These are phyloP conservation scores for Scytalidium lignicola DNA, from an alignment of 2,329 filamentous ascomycete species.

Conservation along the genomic window DNA sequence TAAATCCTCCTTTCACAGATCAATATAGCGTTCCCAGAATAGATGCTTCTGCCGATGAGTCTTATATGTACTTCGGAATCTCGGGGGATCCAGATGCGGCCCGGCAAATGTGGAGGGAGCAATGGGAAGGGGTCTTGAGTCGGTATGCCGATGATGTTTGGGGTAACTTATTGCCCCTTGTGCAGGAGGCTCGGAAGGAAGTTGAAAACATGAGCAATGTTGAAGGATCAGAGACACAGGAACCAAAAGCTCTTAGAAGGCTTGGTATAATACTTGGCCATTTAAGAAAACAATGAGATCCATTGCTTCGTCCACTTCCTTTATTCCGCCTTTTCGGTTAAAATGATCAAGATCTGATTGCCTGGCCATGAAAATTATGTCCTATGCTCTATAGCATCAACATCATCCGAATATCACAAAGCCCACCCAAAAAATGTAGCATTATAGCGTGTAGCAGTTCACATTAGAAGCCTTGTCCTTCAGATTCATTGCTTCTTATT, in stretches of 20 bases:
- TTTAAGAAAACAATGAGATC: conserved; percentile 4
- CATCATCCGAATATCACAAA: no score
- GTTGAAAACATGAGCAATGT: conserved; percentile 37
- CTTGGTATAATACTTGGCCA: conserved; percentile 19
- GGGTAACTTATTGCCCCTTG: conserved; percentile 55
- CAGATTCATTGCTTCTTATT: conserved; percentile 42
- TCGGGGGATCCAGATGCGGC: conserved; percentile 2
- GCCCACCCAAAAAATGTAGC: no score
- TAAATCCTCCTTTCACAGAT: conserved; percentile 13
- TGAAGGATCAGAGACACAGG: neutral
- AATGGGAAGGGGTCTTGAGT: conserved; percentile 52
- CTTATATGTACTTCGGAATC: conserved; percentile 8
- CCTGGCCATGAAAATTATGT: no score
- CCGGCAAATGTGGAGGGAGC: conserved; percentile 41
- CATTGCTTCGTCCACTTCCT: no score
- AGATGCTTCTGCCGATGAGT: conserved; percentile 20
- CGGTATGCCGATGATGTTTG: conserved; percentile 62
- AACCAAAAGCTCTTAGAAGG: conserved; percentile 14
- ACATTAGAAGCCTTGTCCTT: no score
- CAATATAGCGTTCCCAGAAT: conserved; percentile 1
- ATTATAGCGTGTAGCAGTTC: no score
- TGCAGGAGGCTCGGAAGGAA: conserved; percentile 52
- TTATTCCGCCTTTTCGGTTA: no score
- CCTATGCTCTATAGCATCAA: no score
- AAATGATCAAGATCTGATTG: no score